These are phyloP conservation scores for Suillus occidentalis DNA, from an alignment of 768 basidiomycete species.

Conservation along the genomic window DNA sequence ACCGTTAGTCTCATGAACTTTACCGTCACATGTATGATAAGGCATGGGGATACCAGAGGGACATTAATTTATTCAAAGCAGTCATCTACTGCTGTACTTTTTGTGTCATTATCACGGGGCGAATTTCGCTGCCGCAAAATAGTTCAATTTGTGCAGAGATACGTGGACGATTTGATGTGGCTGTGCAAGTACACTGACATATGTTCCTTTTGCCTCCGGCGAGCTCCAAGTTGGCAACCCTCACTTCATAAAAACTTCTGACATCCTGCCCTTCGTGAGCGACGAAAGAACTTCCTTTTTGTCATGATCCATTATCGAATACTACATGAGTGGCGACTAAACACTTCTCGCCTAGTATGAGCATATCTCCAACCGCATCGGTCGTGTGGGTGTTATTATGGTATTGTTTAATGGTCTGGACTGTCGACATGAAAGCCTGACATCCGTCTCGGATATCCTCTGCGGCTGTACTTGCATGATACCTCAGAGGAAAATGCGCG, in stretches of 20 bases:
- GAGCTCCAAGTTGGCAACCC: no score
- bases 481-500: background rate
- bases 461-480: background rate
- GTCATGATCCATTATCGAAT: background rate
- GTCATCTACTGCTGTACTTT: slow-evolving; percentile 1
- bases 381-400: background rate
- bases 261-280: background rate
- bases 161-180: background rate
- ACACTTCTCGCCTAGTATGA: background rate
- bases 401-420: background rate
- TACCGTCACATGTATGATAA: background rate
- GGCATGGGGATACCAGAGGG: background rate
- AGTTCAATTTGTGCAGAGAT: background rate
- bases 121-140: background rate
- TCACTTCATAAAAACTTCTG: background rate
- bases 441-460: background rate
- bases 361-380: background rate
- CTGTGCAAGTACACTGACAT: background rate
- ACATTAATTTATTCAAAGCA: slow-evolving; percentile 22
- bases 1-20: slow-evolving; percentile 26
- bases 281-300: background rate
- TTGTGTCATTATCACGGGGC: background rate
- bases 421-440: background rate
- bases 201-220: background rate
- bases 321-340: background rate